Conservation (phyloP, 1,284 basidiomycete species). For the Pterulicium gracile region DNA sequence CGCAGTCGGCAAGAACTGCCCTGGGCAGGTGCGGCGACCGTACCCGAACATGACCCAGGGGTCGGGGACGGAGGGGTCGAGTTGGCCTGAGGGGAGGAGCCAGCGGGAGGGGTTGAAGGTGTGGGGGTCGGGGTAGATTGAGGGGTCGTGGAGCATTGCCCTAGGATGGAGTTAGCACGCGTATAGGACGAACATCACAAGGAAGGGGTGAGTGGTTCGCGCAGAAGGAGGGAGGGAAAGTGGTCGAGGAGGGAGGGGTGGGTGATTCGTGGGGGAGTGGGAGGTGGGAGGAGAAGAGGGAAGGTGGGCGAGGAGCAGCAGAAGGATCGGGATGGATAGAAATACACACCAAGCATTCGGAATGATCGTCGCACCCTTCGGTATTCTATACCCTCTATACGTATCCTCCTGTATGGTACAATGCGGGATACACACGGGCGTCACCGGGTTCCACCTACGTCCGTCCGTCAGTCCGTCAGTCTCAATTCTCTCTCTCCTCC, state of each 20-base stretch:
- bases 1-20: not conserved
- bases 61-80: not conserved
- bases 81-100: not conserved
- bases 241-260: too few relatives aligned
- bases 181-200: too few relatives aligned
- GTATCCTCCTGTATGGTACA: conserved; percentile 9
- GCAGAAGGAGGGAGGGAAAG: too few relatives aligned
- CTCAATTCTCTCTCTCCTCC: not conserved
- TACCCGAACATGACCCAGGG: not conserved
- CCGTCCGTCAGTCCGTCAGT: not conserved
- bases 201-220: too few relatives aligned
- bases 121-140: conserved; percentile 14
- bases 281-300: too few relatives aligned
- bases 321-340: too few relatives aligned
- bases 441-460: not conserved
- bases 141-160: conserved; percentile 19
- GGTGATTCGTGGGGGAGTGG: too few relatives aligned
- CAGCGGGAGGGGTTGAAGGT: conserved; percentile 14
- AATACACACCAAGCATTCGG: conserved; percentile 5
- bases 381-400: conserved; percentile 12
- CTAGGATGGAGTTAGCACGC: too few relatives aligned
- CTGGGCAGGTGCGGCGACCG: not conserved
- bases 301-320: too few relatives aligned
- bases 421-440: conserved; percentile 8
- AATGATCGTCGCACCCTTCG: conserved; percentile 10